These are phyloP conservation scores for Trypanosoma cruzi DNA, from an alignment of 208 protist species.

Conservation along the genomic window DNA sequence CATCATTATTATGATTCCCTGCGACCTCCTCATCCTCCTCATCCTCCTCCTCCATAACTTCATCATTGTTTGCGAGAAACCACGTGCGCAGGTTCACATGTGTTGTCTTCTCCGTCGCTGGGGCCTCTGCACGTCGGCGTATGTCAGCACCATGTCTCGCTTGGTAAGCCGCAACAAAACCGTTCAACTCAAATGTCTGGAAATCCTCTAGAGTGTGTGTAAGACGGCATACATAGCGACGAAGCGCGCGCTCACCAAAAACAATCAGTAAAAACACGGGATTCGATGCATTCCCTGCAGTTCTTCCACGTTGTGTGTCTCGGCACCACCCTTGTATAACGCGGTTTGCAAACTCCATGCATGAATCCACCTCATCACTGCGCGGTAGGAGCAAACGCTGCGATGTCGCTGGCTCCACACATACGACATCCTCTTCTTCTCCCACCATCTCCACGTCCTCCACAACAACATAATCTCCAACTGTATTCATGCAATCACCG, in stretches of 20 bases:
- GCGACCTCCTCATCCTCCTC: background rate
- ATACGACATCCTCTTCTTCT: slow-evolving; percentile 36
- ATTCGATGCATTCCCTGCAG: background rate
- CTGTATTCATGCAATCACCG: background rate
- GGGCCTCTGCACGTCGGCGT: slow-evolving; percentile 1
- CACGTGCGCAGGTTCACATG: slow-evolving; percentile 20
- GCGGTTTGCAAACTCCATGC: slow-evolving; percentile 58
- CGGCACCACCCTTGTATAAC: slow-evolving; percentile 61
- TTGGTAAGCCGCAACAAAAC: slow-evolving; percentile 63
- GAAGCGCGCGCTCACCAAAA: slow-evolving; percentile 37
- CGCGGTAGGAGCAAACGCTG: slow-evolving; percentile 44
- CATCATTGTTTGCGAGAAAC: slow-evolving; percentile 8
- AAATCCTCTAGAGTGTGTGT: slow-evolving; percentile 53
- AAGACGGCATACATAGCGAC: slow-evolving; percentile 57
- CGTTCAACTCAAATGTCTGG: slow-evolving; percentile 57
- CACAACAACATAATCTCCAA: slow-evolving; percentile 26
- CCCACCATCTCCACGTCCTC: slow-evolving; percentile 33
- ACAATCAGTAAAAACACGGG: slow-evolving; percentile 46
- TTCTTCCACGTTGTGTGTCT: slow-evolving; percentile 21
- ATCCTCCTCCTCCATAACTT: slow-evolving; percentile 1
- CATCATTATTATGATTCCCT: slow-evolving; percentile 2
- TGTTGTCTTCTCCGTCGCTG: background rate
- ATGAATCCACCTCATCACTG: slow-evolving; percentile 51
- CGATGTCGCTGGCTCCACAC: slow-evolving; percentile 4
- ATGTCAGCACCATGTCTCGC: slow-evolving; percentile 42